Evolutionary conservation across 805 yeast genomes (phyloP), one percentile per base, ranked within the genome.

Genomic region (Geotrichum ghanense): DNA sequence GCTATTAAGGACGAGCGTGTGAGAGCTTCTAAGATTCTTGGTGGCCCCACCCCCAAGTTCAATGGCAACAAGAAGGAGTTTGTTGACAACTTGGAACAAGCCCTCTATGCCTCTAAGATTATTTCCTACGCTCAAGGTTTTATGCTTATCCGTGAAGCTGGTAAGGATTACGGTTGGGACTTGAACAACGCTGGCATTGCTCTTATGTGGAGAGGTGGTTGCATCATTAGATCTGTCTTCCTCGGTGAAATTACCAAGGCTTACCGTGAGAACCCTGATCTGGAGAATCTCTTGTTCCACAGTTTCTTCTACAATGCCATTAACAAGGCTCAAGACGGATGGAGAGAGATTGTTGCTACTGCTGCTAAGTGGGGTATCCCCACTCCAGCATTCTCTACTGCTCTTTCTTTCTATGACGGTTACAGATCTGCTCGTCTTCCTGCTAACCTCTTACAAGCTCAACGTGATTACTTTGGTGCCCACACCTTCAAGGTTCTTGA

Each of bases 141-240:
- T 85, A 92, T 90, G 97, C 79, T 90, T 68, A 88, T 90, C 73
- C 86, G 94, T 70, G 96, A 90, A 72, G 97, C 97, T 60, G 97
- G 95, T 58, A 82, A 78, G 72, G 95, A 87, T 69, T 90, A 87
- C 78, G 81, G 81, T 64, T 90, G 98, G 98, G 81, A 85, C 71
- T 78, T 90, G 68, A 92, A 90, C 83, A 84, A 86, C 81, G 95
- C 97, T 60, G 92, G 95, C 51, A 92, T 92, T 62, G 97, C 97
- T 59, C 79, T 92, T 63, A 90, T 90, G 97, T 90, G 98, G 98
- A 83, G 98, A 79, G 98, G 98, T 75, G 98, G 98, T 62, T 90
- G 98, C 79, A 90, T 90, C 71, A 90, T 90, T 73, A 86, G 97
- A 79, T 90, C 98, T 49, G 97, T 90, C 56, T 90, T 90, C 84